These are phyloP conservation scores for Meripilus lineatus DNA, from an alignment of 1,284 basidiomycete genomes.

Conservation along the genomic window DNA sequence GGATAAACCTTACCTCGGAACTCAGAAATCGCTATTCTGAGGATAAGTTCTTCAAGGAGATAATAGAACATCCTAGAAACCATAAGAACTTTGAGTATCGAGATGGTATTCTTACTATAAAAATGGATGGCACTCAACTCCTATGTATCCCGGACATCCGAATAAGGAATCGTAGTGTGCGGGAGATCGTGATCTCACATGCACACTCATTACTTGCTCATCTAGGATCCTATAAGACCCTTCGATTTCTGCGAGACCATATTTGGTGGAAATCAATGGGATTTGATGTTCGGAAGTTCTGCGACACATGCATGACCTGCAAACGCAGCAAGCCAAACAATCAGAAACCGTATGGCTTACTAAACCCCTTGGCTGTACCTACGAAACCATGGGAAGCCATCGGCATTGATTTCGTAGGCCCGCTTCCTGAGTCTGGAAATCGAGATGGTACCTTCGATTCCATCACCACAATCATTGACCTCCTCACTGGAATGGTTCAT, in stretches of 20 bases:
- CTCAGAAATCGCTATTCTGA: conserved; percentile 7
- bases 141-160: conserved; percentile 32
- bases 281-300: conserved; percentile 20
- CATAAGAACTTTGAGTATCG: conserved; percentile 4
- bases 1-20: conserved; percentile 4
- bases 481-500: conserved; percentile 30
- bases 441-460: conserved; percentile 24
- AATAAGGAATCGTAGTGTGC: conserved; percentile 15
- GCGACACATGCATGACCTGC: conserved; percentile 23
- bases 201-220: conserved; percentile 28
- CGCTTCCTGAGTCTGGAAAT: conserved; percentile 25
- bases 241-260: conserved; percentile 3
- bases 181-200: conserved; percentile 29
- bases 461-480: conserved; percentile 29
- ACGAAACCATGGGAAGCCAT: conserved; percentile 26
- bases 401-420: conserved; percentile 34
- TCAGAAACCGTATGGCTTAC: conserved; percentile 22
- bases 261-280: conserved; percentile 25
- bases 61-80: conserved; percentile 10
- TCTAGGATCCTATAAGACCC: conserved; percentile 3
- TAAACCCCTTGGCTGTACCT: conserved; percentile 20
- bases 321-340: conserved; percentile 20
- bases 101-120: conserved; percentile 1
- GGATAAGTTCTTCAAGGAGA: conserved; percentile 14
- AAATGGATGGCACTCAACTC: not conserved